Base-by-base conservation (phyloP, 768 basidiomycete genomes). In the Pleurotus sapidus region DNA sequence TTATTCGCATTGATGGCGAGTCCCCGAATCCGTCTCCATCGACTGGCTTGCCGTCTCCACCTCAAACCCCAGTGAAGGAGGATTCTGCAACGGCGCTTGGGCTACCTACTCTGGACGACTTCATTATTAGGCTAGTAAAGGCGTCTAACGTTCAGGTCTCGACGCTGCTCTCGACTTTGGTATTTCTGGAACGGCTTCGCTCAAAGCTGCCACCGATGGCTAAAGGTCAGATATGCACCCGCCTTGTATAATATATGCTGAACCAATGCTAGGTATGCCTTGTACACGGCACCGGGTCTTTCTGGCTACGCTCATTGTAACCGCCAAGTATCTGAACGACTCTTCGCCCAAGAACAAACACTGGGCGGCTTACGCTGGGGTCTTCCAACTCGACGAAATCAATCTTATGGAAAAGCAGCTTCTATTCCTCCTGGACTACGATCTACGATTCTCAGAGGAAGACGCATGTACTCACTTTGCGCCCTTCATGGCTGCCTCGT, bases 381-480 rank as follows among this genome's bases (percentile, higher is more conserved):
- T 91, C 61, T 95, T 93, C 75, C 86, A 90, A 67, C 74, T 85
- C 50, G 71, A 76, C 9, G 91, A 93, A 75, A 86, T 98, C 71
- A 97, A 95, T 72, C 80, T 95, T 60, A 98, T 98, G 96, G 96
- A 99, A 76, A 91, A 87, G 74, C 94, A 99, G 74, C 84, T 99
- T 25, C 85, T 99, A 55, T 89, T 83, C 70, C 78, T 98, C 58
- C 86, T 99, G 64, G 91, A 96, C 74, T 95, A 91, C 69, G 88
- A 98, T 70, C 84, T 99, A 57, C 86, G 92, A 48, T 93, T 98
- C 69, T 81, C 85, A 63, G 96, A 99, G 73, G 72, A 75, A 24
- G 94, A 97, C 65, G 87, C 89, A 56, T 81, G 88, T 64, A 67
- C 67, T 25, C 76, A 79, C 9, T 95, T 97, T 74, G 81, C 78